Evolutionary conservation across 176 grass and related monocot species (phyloP).

Genomic region (Tillandsia fasciculata): DNA sequence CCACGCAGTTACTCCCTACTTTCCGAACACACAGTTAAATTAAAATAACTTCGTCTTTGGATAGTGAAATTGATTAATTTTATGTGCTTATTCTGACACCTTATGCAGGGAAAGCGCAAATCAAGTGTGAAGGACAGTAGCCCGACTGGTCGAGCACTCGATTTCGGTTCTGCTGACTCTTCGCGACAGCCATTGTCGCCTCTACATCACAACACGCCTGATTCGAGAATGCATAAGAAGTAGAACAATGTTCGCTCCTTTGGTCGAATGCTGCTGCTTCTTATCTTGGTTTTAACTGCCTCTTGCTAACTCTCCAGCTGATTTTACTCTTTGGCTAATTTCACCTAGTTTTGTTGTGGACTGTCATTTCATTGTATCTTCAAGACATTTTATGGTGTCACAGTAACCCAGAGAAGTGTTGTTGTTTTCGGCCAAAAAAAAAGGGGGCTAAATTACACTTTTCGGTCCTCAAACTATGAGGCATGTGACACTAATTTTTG

Average conservation of each 20-base stretch:
- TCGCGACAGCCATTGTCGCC: conserved; percentile 55
- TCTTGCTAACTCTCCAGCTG: conserved; percentile 9
- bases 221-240: conserved; percentile 62
- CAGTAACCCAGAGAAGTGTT: too few relatives aligned
- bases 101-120: conserved; percentile 69
- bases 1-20: too few relatives aligned
- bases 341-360: too few relatives aligned
- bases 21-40: background rate
- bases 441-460: too few relatives aligned
- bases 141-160: conserved; percentile 30
- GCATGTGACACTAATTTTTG: too few relatives aligned
- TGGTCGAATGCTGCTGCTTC: background rate
- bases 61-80: background rate
- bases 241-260: conserved; percentile 10
- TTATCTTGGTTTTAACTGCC: background rate
- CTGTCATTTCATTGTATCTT: too few relatives aligned
- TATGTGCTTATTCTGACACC: background rate
- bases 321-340: too few relatives aligned
- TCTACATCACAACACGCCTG: conserved; percentile 46
- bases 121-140: conserved; percentile 47
- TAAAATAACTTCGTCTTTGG: background rate
- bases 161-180: conserved; percentile 45
- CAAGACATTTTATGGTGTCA: too few relatives aligned
- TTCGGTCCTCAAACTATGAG: too few relatives aligned
- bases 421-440: too few relatives aligned